phyloP scores from a whole-genome alignment of 2,329 filamentous ascomycete species.

The Diaporthe vexans region DNA sequence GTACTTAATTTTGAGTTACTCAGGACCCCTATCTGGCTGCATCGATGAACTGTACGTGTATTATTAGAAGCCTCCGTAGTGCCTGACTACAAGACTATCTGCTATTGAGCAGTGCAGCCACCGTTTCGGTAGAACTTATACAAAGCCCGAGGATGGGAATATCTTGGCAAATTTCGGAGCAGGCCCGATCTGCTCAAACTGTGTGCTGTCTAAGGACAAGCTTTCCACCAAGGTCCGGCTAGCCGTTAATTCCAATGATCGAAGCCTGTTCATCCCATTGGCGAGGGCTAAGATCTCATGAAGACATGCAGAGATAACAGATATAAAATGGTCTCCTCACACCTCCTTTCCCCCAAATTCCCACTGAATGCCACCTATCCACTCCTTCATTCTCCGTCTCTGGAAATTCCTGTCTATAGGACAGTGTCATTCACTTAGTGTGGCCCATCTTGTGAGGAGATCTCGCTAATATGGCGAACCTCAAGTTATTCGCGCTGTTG shows the following conservation, averaged over 20 bases:
- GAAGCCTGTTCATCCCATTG: not conserved
- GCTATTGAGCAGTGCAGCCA: not conserved
- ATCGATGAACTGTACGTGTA: not conserved
- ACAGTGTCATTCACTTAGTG: not conserved
- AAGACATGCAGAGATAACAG: not conserved
- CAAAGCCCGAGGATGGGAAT: not conserved
- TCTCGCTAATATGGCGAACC: not conserved
- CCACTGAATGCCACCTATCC: not conserved
- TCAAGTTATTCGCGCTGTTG: not conserved
- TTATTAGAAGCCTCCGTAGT: not conserved
- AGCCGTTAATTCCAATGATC: not conserved
- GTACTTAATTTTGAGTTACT: constrained; percentile 18
- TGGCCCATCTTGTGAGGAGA: not conserved
- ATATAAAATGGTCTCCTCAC: not conserved
- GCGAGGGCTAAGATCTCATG: not conserved
- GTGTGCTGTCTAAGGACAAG: not conserved
- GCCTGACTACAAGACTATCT: not conserved
- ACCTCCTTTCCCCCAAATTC: accelerated
- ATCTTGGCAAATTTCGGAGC: not conserved
- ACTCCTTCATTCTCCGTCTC: not conserved
- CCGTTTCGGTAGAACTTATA: not conserved
- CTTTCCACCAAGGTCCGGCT: not conserved
- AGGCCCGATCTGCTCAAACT: not conserved
- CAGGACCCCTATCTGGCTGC: constrained; percentile 14
- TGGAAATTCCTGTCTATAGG: not conserved